Evolutionary conservation across 2,329 filamentous ascomycete genomes (phyloP).

Genomic region (Fusarium robinianum): DNA sequence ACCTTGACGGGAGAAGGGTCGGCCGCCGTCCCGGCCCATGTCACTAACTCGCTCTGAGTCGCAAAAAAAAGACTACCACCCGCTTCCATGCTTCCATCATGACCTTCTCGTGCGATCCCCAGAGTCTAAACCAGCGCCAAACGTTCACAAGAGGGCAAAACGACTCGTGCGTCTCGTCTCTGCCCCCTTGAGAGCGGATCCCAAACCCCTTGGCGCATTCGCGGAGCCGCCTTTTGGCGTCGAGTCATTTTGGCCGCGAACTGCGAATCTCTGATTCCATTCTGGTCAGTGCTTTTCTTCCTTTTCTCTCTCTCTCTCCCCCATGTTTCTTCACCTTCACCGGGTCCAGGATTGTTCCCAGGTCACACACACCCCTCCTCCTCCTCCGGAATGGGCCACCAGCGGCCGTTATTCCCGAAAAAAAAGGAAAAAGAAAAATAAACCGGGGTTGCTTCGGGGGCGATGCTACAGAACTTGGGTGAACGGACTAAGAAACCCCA

Average conservation of each 20-base stretch:
- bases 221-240: constrained; percentile 20
- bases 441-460: too few relatives aligned
- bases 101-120: too few relatives aligned
- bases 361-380: too few relatives aligned
- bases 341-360: background rate
- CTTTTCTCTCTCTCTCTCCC: too few relatives aligned
- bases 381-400: too few relatives aligned
- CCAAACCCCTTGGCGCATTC: constrained; percentile 1
- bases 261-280: constrained; percentile 8
- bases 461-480: constrained; percentile 11
- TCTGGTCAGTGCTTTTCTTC: constrained; percentile 22
- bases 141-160: constrained; percentile 9
- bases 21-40: too few relatives aligned
- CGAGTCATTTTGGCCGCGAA: constrained; percentile 10
- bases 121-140: background rate
- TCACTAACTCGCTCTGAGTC: too few relatives aligned
- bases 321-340: constrained; percentile 8
- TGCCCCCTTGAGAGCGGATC: constrained; percentile 10
- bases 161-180: constrained; percentile 12
- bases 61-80: too few relatives aligned
- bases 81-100: too few relatives aligned
- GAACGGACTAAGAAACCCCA: constrained; percentile 18
- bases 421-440: too few relatives aligned
- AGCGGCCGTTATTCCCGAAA: constrained; percentile 24
- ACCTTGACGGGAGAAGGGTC: too few relatives aligned